phyloP scores from a whole-genome alignment of 2,329 filamentous ascomycete species.

The Diplocarpon rosae region DNA sequence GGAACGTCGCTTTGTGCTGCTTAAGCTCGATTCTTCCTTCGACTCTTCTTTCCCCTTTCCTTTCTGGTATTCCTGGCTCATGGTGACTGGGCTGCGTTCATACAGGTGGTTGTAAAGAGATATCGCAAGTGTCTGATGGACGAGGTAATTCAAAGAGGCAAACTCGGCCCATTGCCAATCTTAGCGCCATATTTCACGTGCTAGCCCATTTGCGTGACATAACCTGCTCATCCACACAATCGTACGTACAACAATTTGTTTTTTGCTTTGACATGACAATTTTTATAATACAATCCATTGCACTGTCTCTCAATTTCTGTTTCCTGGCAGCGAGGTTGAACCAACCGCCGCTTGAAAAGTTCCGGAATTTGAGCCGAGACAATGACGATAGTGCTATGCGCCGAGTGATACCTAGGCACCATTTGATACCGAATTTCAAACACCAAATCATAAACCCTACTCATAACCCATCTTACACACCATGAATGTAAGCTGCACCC shows the following conservation, averaged over 20 bases:
- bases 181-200: constrained; percentile 13
- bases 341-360: too few relatives aligned
- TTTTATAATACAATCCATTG: neutral
- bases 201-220: neutral
- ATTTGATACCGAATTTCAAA: neutral
- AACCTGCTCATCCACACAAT: too few relatives aligned
- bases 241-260: neutral
- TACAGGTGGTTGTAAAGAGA: constrained; percentile 9
- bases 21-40: constrained; percentile 14
- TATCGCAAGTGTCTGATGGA: constrained; percentile 10
- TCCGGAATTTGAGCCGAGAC: too few relatives aligned
- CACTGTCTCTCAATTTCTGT: too few relatives aligned
- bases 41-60: constrained; percentile 34
- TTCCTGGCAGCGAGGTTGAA: too few relatives aligned
- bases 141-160: constrained; percentile 12
- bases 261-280: neutral
- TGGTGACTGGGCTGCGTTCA: constrained; percentile 28
- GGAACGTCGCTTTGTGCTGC: constrained; percentile 6
- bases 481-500: constrained; percentile 42
- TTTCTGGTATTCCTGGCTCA: constrained; percentile 50
- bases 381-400: too few relatives aligned
- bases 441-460: neutral
- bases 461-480: constrained; percentile 1
- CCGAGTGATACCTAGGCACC: too few relatives aligned
- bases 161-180: constrained; percentile 10